phyloP scores from a whole-genome alignment of 78 protist genomes.

The Trichosphaerium sp. region DNA sequence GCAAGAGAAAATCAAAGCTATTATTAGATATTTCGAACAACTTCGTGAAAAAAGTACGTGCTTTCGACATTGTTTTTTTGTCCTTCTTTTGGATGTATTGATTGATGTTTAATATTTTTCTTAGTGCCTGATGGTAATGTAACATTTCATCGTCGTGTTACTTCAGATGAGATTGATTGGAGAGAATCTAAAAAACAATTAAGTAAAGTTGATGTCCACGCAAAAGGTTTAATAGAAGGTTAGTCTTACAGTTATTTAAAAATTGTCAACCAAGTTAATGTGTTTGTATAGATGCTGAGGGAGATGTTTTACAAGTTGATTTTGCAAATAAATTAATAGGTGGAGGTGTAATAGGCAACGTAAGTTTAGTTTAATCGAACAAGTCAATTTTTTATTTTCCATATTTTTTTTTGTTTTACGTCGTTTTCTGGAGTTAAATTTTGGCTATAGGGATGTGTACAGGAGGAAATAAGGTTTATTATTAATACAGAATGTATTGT shows the following conservation, averaged over 20 bases:
- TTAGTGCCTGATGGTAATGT: slow-evolving; percentile 11
- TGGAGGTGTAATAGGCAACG: slow-evolving; percentile 68
- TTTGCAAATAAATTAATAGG: slow-evolving; percentile 69
- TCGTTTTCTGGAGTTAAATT: neutral
- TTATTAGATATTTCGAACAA: slow-evolving; percentile 26
- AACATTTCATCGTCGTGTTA: slow-evolving; percentile 38
- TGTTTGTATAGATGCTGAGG: too few species aligned
- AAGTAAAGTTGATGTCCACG: slow-evolving; percentile 5
- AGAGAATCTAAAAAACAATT: slow-evolving; percentile 1
- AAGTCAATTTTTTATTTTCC: too few species aligned
- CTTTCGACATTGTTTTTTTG: too few species aligned
- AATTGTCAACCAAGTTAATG: too few species aligned
- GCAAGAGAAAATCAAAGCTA: slow-evolving; percentile 31
- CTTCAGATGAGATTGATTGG: slow-evolving; percentile 30
- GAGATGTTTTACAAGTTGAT: slow-evolving; percentile 42
- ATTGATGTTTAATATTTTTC: neutral
- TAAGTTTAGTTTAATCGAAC: neutral
- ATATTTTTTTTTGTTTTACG: too few species aligned
- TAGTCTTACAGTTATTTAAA: too few species aligned
- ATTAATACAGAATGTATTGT: slow-evolving; percentile 27
- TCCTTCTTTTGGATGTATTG: too few species aligned
- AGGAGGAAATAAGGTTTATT: slow-evolving; percentile 68
- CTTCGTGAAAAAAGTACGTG: neutral
- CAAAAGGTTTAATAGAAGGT: slow-evolving; percentile 39
- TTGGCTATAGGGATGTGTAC: slow-evolving; percentile 50